Conservation (phyloP, 768 basidiomycete genomes). For the Cyclocybe aegerita region DNA sequence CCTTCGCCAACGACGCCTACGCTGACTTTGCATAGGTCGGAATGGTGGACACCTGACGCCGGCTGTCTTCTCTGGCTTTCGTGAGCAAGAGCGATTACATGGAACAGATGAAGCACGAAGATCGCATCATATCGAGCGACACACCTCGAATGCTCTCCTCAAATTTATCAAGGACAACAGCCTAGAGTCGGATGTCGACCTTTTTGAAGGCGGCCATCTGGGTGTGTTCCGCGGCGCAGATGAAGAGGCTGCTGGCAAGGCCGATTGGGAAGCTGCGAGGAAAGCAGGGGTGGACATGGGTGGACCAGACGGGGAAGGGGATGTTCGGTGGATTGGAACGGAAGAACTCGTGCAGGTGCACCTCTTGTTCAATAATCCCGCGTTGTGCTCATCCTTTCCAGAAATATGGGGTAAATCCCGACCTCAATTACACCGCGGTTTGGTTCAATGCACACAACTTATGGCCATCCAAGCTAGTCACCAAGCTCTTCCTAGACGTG, state of each 20-base stretch:
- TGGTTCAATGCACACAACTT: conserved; percentile 60
- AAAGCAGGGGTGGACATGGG: conserved; percentile 49
- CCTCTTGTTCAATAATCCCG: background rate
- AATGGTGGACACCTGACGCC: conserved; percentile 80
- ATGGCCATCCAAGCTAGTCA: conserved; percentile 83
- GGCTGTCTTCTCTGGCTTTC: conserved; percentile 45
- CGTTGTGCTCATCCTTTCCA: background rate
- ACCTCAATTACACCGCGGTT: conserved; percentile 51
- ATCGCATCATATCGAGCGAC: conserved; percentile 53
- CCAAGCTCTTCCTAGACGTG: conserved; percentile 54
- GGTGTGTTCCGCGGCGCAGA: conserved; percentile 46
- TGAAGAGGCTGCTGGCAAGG: conserved; percentile 35
- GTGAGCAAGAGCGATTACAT: conserved; percentile 30
- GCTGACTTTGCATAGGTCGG: conserved; percentile 46
- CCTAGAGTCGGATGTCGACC: conserved; percentile 53
- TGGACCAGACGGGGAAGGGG: conserved; percentile 1
- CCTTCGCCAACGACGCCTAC: background rate
- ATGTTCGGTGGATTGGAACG: conserved; percentile 44
- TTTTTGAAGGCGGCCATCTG: conserved; percentile 58
- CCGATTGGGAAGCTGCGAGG: conserved; percentile 54
- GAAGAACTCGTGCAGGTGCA: conserved; percentile 48
- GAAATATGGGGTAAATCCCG: conserved; percentile 33
- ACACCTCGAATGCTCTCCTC: conserved; percentile 51
- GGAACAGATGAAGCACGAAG: conserved; percentile 57
- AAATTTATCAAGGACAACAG: conserved; percentile 44